Percentiles rank a stretch among this genome's conserved stretches.
phyloP scores from a whole-genome alignment of 2,329 filamentous ascomycete species.

The Diplocarpon rosae region DNA sequence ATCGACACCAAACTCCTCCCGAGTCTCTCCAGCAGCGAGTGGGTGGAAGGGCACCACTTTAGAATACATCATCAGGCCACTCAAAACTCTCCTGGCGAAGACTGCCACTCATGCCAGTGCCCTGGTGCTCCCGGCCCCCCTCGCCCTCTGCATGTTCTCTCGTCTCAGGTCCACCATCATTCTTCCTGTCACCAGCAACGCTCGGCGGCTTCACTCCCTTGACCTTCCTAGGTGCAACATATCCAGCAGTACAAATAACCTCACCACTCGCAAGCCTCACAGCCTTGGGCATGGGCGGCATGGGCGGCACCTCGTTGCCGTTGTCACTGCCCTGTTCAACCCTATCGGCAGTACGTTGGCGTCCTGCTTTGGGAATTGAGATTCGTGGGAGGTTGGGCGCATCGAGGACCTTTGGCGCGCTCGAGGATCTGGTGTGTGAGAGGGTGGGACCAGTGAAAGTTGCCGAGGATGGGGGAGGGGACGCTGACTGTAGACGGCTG shows the following conservation, averaged over 20 bases:
- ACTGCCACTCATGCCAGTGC: neutral
- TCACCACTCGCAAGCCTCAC: conserved; percentile 19
- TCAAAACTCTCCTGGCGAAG: conserved; percentile 25
- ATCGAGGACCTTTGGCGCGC: neutral
- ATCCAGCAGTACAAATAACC: conserved; percentile 10
- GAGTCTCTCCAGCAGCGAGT: no score
- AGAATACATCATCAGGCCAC: conserved; percentile 35
- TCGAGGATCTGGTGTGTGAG: conserved; percentile 9
- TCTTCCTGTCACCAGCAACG: neutral
- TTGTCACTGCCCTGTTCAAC: neutral
- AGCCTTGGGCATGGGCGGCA: conserved; percentile 20
- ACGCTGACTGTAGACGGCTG: conserved; percentile 11
- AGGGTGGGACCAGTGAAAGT: conserved; percentile 4
- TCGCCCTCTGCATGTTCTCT: conserved; percentile 2
- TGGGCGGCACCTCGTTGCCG: conserved; percentile 7
- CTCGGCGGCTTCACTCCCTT: neutral
- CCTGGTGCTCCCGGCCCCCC: neutral
- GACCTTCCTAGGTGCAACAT: neutral
- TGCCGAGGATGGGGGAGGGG: conserved; percentile 12
- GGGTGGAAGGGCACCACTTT: no score
- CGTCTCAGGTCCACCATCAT: conserved; percentile 4
- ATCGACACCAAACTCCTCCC: no score
- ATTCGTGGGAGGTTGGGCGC: neutral
- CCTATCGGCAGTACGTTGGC: neutral
- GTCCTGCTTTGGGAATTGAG: neutral